Evolutionary conservation across 495 filamentous ascomycete genomes (phyloP).

Genomic region (Penicillium soppii): DNA sequence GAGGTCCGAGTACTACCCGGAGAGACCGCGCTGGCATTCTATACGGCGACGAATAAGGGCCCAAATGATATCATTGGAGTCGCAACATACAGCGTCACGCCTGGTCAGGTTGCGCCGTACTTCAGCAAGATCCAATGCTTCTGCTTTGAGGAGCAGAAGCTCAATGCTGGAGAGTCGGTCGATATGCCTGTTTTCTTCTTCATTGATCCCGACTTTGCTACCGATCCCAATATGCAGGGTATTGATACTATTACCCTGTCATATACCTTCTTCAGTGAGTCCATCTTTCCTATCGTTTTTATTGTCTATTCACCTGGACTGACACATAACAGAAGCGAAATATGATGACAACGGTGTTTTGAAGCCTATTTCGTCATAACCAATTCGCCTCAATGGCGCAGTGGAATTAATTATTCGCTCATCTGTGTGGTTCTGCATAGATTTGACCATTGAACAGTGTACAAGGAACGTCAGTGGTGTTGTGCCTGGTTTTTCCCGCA

Average conservation of each 20-base stretch:
- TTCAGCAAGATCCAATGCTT: slow-evolving; percentile 99
- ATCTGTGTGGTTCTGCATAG: neutral
- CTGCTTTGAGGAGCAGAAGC: slow-evolving; percentile 95
- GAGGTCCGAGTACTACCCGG: slow-evolving; percentile 94
- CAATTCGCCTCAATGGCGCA: neutral
- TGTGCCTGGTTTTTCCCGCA: neutral
- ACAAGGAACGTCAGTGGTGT: neutral
- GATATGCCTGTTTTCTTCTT: slow-evolving; percentile 99
- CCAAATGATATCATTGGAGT: slow-evolving; percentile 94
- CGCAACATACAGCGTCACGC: slow-evolving; percentile 95
- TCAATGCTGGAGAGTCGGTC: slow-evolving; percentile 94
- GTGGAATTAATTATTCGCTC: neutral
- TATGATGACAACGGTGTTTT: slow-evolving; percentile 80
- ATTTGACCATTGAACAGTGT: neutral
- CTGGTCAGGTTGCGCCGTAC: slow-evolving; percentile 92
- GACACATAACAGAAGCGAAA: slow-evolving; percentile 65
- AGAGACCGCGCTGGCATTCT: slow-evolving; percentile 97
- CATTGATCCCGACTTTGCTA: slow-evolving; percentile 92
- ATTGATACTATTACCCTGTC: slow-evolving; percentile 93
- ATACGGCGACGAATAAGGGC: slow-evolving; percentile 90
- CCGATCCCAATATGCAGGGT: slow-evolving; percentile 86
- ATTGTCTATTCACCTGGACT: slow-evolving; percentile 7
- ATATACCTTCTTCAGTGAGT: slow-evolving; percentile 99
- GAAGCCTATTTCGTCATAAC: slow-evolving; percentile 38
- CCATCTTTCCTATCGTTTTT: too few relatives aligned